Conservation (phyloP, 139 green algal genomes). For the Chlamydomonas applanata region DNA sequence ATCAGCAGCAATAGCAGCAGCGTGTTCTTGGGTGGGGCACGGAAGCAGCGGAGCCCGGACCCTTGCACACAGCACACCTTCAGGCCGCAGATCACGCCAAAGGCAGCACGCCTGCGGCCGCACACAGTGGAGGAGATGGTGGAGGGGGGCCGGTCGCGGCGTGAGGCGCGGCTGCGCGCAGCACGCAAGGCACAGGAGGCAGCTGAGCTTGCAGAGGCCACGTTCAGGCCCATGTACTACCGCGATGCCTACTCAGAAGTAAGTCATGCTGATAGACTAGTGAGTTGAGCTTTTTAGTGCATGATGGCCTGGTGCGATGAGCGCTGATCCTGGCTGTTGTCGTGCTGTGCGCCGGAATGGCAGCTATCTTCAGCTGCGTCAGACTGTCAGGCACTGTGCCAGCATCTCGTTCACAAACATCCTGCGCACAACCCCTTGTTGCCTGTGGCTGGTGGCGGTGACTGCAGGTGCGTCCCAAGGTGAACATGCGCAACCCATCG, state of each 20-base stretch:
- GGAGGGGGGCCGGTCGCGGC: constrained; percentile 22
- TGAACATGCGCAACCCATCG: constrained; percentile 20
- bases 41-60: background rate
- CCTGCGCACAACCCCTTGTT: no score
- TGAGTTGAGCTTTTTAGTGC: no score
- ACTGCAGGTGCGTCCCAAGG: constrained; percentile 14
- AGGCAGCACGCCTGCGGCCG: background rate
- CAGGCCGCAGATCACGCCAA: constrained; percentile 21
- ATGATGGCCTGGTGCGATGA: no score
- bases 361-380: no score
- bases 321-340: no score
- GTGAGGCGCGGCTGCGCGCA: constrained; percentile 22
- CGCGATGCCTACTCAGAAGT: constrained; percentile 14
- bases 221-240: constrained; percentile 22
- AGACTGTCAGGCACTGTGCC: no score
- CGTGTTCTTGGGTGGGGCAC: background rate
- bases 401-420: no score
- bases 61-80: background rate
- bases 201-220: constrained; percentile 9
- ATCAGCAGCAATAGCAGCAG: background rate
- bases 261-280: constrained; percentile 4
- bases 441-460: no score
- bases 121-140: constrained; percentile 17
- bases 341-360: no score
- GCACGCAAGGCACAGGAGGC: constrained; percentile 4